Conservation (phyloP, 2,329 filamentous ascomycete species). For the Colletotrichum australisinense region DNA sequence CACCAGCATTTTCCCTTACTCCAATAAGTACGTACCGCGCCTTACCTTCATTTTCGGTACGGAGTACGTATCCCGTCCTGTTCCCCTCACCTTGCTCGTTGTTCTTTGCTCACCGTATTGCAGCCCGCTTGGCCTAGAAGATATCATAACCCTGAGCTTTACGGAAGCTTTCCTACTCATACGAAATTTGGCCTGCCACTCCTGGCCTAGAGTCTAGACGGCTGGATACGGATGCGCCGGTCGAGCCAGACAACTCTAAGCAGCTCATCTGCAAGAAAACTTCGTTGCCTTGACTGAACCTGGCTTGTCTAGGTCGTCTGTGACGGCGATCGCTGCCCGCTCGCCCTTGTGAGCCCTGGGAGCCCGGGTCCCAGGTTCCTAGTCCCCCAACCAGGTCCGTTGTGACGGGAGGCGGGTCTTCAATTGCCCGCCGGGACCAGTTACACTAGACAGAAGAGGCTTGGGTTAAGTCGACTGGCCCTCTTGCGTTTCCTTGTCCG, state of each 20-base stretch:
- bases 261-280: conserved; percentile 1
- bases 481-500: background rate
- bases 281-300: conserved; percentile 17
- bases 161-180: background rate
- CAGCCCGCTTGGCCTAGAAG: background rate
- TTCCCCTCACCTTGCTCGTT: background rate
- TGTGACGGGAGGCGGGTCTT: conserved; percentile 30
- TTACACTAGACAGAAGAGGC: conserved; percentile 26
- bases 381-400: conserved; percentile 12
- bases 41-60: background rate
- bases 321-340: conserved; percentile 31
- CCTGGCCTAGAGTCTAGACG: background rate
- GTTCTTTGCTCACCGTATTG: background rate
- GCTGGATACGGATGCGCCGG: background rate
- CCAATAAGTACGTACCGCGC: background rate
- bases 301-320: conserved; percentile 10
- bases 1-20: background rate
- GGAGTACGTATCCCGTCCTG: background rate
- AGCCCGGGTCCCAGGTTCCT: conserved; percentile 26
- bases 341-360: conserved; percentile 22
- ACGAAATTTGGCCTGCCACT: background rate
- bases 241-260: background rate
- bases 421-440: conserved; percentile 24
- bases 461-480: conserved; percentile 19
- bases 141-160: background rate